Evolutionary conservation across 2,329 filamentous ascomycete genomes (phyloP), one percentile per base, ranked within the genome.

Genomic region (Ophiosphaerella korrae): DNA sequence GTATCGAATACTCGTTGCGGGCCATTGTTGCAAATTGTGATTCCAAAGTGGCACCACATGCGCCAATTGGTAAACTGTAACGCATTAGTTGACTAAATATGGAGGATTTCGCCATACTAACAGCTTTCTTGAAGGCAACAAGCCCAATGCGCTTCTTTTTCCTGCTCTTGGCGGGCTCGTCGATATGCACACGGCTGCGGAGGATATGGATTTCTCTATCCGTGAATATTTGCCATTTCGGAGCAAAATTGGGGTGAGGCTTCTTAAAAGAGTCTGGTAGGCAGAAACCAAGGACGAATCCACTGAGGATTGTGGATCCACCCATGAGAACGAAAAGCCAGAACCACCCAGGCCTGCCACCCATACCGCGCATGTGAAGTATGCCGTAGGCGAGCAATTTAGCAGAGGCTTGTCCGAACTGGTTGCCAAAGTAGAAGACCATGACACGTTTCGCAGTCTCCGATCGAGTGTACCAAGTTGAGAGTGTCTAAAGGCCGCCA

Each of bases 391-490:
- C 74, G 1, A 76, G 59, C 1, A 76, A 58, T 26, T 71, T 69
- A 0, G 70, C 68, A 12, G 73, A 67, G 2, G 72, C 71, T 7
- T 66, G 65, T 1, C 71, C 65, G 32, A 70, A 60, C 18, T 71
- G 67, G 14, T 73, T 57, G 2, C 71, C 68, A 7, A 72, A 71
- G 71, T 74, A 77, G 61, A 77, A 77, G 44, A 74, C 74, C 2
- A 70, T 70, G n/a, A 77, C 57, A 2, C 76, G 66, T 24, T 73
- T 70, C 0, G 75, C 72, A 1, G 77, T 62, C 52, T 77, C 76
- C 1, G 49, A 40, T 55, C 67, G 37, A 53, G 83, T 90, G 74
- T 90, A 91, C 73, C 73, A 87, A 89, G 72, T 90, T 88, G 3
- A 83, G 83, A 23, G 89, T 75, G 73, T 86, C 89, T 0, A 88